Conservation (phyloP, 2,329 filamentous ascomycete genomes). For the Aspergillus hortae region DNA sequence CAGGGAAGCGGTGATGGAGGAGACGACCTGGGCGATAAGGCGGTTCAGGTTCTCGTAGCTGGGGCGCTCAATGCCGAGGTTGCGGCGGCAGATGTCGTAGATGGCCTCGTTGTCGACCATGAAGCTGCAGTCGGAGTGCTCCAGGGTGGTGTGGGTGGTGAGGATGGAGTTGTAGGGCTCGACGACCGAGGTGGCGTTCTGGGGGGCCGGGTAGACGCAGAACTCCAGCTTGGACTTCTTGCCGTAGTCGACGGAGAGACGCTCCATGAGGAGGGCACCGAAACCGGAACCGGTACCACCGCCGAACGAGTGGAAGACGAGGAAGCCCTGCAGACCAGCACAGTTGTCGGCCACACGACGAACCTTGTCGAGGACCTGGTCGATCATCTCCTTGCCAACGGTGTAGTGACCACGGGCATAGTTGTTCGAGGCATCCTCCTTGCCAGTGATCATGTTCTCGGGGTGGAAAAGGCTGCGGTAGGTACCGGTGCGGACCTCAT, state of each 20-base stretch:
- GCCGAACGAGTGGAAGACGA: conserved; percentile 99
- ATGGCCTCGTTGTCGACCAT: conserved; percentile 99
- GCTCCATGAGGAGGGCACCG: conserved; percentile 97
- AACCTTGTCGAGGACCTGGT: conserved; percentile 96
- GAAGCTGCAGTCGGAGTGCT: conserved; percentile 99
- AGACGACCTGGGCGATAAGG: conserved; percentile 97
- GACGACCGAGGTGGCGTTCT: conserved; percentile 94
- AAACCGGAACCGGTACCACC: conserved; percentile 98
- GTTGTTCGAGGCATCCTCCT: conserved; percentile 99
- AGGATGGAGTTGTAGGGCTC: conserved; percentile 99
- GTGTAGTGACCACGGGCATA: conserved; percentile 99
- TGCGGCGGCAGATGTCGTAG: conserved; percentile 98
- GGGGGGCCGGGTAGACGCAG: conserved; percentile 96
- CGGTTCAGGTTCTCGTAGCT: conserved; percentile 99
- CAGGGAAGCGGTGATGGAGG: conserved; percentile 95
- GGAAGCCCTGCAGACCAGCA: conserved; percentile 95
- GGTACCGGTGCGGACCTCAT: conserved; percentile 95
- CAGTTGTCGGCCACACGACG: conserved; percentile 97
- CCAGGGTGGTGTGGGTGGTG: conserved; percentile 96
- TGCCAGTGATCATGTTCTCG: conserved; percentile 99
- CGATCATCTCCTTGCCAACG: conserved; percentile 98
- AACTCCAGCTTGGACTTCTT: conserved; percentile 99
- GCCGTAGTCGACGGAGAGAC: conserved; percentile 96
- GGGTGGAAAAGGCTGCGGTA: conserved; percentile 98
- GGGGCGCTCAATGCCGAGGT: conserved; percentile 93